Evolutionary conservation across 192 early-diverging fungal species (phyloP), one percentile per base, ranked within the genome.

Genomic region (Backusella tuberculispora): DNA sequence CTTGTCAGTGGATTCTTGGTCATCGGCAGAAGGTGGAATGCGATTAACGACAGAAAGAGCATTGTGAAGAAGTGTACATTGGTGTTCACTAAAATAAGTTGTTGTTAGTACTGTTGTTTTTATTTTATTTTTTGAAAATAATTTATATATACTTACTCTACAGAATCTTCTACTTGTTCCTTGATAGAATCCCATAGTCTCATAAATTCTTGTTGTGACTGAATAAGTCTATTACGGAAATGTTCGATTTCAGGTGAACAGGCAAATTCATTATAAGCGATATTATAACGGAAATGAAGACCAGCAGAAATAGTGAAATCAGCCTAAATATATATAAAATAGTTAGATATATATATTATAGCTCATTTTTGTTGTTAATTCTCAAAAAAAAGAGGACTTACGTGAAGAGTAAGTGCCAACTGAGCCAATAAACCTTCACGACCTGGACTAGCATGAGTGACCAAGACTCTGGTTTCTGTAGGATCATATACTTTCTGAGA

Each of bases 251-350:
- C 83, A 37, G 76, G 75, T 53, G 86, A 86, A 46, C 85, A 83
- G 21, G 86, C 76, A 79, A 88, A 89, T 60, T 89, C 88, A 66
- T 89, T 89, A 68, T 88, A 89, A 9, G 85, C 84, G 69, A 89
- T 87, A 9, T 84, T 84, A 47, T 89, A 89, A 24, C 88, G 83
- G 74, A 89, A 89, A 67, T 89, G 88, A 69, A 89, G 77, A 41
- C 88, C 88, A 14, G 86, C 88, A 24, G 88, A 89, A 9, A 89
- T 83, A 21, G 88, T 89, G 68, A 89, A 88, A 64, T 89, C 88
- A 53, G 83, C 88, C 87, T 88, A 77, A 12, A 29, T n/a, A 24
- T 56, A 45, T 1, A 14, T 41, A 17, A 56, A 40, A 66, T n/a
- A n/a, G n/a, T n/a, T n/a, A n/a, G n/a, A n/a, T n/a, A n/a, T n/a